A percentile compares a stretch with the other conserved stretches of the same genome.
These are phyloP conservation scores for Ustilago curta DNA, from an alignment of 1,284 basidiomycete species.

Conservation along the genomic window DNA sequence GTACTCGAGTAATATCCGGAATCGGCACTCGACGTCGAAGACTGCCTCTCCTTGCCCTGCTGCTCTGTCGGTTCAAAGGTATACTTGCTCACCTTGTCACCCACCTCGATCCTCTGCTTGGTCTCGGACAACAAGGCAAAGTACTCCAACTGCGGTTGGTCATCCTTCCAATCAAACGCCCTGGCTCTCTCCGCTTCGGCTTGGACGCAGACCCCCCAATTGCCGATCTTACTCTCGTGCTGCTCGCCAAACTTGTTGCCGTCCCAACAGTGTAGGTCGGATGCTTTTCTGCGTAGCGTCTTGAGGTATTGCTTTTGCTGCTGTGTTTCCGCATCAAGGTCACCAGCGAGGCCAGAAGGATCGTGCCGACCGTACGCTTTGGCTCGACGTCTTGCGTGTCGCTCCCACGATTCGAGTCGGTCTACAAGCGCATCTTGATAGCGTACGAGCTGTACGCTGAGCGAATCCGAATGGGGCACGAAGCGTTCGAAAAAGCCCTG, in stretches of 20 bases:
- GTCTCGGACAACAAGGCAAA: constrained; percentile 27
- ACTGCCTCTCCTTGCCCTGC: constrained; percentile 21
- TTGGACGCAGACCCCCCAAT: constrained; percentile 55
- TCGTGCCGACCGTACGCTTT: constrained; percentile 53
- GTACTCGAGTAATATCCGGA: constrained; percentile 33
- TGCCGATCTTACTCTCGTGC: constrained; percentile 43
- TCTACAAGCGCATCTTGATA: constrained; percentile 52
- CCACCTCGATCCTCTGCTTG: neutral
- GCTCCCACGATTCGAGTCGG: constrained; percentile 56
- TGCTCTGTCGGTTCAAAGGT: constrained; percentile 31
- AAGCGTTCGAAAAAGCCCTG: constrained; percentile 22
- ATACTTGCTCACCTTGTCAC: constrained; percentile 25
- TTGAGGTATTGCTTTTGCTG: constrained; percentile 43
- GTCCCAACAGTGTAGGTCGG: constrained; percentile 40
- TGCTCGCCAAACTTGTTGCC: constrained; percentile 35
- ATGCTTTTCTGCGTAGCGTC: constrained; percentile 29
- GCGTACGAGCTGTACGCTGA: constrained; percentile 50
- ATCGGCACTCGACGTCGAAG: constrained; percentile 32
- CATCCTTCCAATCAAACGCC: constrained; percentile 57
- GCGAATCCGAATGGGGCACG: constrained; percentile 48
- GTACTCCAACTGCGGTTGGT: constrained; percentile 40
- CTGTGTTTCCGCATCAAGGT: constrained; percentile 35
- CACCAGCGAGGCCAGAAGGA: constrained; percentile 40
- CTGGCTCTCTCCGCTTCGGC: constrained; percentile 57
- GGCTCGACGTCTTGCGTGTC: constrained; percentile 47